phyloP scores from a whole-genome alignment of 2,329 filamentous ascomycete species.

The Fusarium sp. region DNA sequence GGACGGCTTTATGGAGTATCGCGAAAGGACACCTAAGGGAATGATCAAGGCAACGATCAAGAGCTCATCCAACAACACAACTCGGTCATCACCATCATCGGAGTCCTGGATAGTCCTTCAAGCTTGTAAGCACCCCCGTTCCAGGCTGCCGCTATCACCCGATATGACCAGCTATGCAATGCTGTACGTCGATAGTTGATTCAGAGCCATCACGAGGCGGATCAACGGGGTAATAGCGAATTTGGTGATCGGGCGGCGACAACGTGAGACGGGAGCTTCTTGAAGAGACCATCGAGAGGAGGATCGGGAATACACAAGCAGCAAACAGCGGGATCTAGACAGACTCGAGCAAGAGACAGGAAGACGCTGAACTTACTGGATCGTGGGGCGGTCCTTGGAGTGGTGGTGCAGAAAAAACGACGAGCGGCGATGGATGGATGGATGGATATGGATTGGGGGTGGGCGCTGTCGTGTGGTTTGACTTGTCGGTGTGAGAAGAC shows the following conservation, averaged over 20 bases:
- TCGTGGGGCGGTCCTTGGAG: constrained; percentile 45
- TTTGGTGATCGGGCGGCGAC: constrained; percentile 24
- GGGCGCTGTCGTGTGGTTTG: constrained; percentile 42
- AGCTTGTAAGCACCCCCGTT: constrained; percentile 1
- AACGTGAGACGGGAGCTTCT: constrained; percentile 23
- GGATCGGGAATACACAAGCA: constrained; percentile 19
- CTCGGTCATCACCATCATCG: constrained; percentile 13
- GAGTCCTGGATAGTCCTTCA: constrained; percentile 1
- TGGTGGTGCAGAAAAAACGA: constrained; percentile 47
- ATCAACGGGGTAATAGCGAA: constrained; percentile 33
- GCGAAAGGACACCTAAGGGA: constrained; percentile 46
- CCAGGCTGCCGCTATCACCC: constrained; percentile 33
- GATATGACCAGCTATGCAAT: constrained; percentile 29
- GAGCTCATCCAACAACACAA: constrained; percentile 21
- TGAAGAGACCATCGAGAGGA: constrained; percentile 39
- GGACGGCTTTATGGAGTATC: constrained; percentile 42
- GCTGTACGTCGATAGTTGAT: constrained; percentile 22
- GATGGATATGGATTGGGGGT: constrained; percentile 33
- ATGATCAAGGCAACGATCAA: constrained; percentile 39
- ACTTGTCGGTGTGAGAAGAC: constrained; percentile 48
- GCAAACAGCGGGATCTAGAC: constrained; percentile 13
- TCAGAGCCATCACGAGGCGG: constrained; percentile 32
- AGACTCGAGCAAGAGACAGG: constrained; percentile 15
- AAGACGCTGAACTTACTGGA: constrained; percentile 43
- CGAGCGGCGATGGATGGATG: constrained; percentile 40